These are phyloP conservation scores for Lactarius akahatsu DNA, from an alignment of 768 basidiomycete genomes.

Conservation along the genomic window DNA sequence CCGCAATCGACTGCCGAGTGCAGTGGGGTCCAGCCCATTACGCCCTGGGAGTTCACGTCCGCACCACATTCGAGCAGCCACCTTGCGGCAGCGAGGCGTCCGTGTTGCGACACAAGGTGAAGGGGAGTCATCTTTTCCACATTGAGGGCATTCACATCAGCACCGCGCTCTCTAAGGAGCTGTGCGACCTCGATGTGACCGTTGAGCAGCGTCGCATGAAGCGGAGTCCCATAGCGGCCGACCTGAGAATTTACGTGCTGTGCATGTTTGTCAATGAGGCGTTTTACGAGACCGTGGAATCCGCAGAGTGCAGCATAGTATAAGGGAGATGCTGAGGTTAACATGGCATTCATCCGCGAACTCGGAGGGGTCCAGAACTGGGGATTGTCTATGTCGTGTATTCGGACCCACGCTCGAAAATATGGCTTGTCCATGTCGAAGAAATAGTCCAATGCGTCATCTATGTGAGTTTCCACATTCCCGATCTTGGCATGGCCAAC, in stretches of 20 bases:
- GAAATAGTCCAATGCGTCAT: background rate
- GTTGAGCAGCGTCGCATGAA: background rate
- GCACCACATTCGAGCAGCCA: background rate
- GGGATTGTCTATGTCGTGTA: background rate
- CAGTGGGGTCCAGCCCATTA: background rate
- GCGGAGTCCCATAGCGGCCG: background rate
- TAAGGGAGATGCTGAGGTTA: background rate
- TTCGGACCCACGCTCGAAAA: background rate
- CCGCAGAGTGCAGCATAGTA: background rate
- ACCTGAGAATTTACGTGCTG: background rate
- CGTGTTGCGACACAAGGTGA: background rate
- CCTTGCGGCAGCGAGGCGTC: background rate
- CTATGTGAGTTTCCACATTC: background rate
- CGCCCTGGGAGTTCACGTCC: background rate
- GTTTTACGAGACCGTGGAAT: background rate
- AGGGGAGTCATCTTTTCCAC: background rate
- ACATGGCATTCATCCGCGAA: too few relatives aligned
- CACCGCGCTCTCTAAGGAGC: background rate
- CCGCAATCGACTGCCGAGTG: too few relatives aligned
- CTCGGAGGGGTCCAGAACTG: too few relatives aligned
- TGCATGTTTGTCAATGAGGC: background rate
- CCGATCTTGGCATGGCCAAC: background rate
- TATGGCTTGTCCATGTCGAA: background rate
- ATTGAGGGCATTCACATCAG: background rate
- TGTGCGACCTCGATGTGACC: background rate